A percentile compares a stretch with the other conserved stretches of the same genome.
phyloP scores from a whole-genome alignment of 176 grass and related monocot species.

The Leersia perrieri region DNA sequence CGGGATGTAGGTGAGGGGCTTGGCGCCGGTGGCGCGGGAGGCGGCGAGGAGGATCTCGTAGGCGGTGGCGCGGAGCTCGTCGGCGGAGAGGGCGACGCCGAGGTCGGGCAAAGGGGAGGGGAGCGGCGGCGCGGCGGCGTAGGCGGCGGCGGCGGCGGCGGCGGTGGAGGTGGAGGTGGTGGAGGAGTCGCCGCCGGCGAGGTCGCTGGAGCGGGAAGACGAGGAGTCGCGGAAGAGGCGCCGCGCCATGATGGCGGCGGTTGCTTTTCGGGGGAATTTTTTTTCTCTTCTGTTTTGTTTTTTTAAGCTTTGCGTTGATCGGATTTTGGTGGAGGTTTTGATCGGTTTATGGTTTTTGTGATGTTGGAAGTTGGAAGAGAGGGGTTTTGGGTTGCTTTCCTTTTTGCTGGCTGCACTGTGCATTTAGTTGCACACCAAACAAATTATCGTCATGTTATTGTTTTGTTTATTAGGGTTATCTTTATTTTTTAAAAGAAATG shows the following conservation, averaged over 20 bases:
- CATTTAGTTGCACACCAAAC: not conserved
- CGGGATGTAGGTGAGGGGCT: constrained; percentile 71
- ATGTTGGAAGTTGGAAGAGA: not conserved
- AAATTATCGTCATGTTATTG: not conserved
- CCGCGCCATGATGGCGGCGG: constrained; percentile 34
- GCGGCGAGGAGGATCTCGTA: constrained; percentile 88
- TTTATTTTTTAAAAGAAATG: not conserved
- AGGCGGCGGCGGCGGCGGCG: not conserved
- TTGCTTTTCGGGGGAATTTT: not conserved
- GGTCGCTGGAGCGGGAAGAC: not conserved
- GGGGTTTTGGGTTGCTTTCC: not conserved
- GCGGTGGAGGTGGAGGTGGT: not conserved
- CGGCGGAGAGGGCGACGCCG: constrained; percentile 52
- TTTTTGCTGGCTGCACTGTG: not conserved
- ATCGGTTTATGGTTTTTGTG: not conserved
- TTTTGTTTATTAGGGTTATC: not conserved
- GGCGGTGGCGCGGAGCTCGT: constrained; percentile 64
- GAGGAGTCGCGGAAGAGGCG: constrained; percentile 26
- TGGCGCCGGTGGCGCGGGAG: constrained; percentile 59
- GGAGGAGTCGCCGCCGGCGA: not conserved
- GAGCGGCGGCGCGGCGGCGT: constrained; percentile 31
- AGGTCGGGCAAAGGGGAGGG: constrained; percentile 55
- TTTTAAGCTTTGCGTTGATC: not conserved
- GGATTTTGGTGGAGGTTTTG: not conserved
- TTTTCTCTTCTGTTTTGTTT: not conserved